Evolutionary conservation across 2,329 filamentous ascomycete species (phyloP).

Genomic region (Geoglossum cookeanum): DNA sequence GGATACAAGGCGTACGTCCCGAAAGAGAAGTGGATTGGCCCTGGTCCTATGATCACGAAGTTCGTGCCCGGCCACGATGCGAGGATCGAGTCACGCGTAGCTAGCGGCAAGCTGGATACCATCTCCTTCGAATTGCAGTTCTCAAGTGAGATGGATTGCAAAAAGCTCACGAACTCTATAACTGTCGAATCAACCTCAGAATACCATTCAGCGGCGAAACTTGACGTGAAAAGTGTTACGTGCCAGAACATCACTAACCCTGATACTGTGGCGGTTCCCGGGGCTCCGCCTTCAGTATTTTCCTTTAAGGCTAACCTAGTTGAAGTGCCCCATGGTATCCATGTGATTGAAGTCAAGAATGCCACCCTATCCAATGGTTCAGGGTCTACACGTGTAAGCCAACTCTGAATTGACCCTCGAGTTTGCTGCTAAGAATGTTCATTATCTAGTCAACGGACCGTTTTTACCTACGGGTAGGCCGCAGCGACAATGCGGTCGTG

Average conservation of each 20-base stretch:
- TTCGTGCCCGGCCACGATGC: slow-evolving; percentile 42
- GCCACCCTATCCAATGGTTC: slow-evolving; percentile 22
- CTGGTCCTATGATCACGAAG: slow-evolving; percentile 38
- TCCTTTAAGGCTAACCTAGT: slow-evolving; percentile 31
- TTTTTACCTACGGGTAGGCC: slow-evolving; percentile 41
- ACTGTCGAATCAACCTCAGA: slow-evolving; percentile 34
- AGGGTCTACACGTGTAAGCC: slow-evolving; percentile 21
- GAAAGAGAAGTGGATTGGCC: slow-evolving; percentile 27
- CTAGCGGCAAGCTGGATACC: slow-evolving; percentile 22
- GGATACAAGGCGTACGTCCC: slow-evolving; percentile 43
- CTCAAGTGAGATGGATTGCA: slow-evolving; percentile 41
- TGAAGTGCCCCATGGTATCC: slow-evolving; percentile 40
- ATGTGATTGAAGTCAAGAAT: slow-evolving; percentile 37
- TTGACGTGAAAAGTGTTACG: slow-evolving; percentile 26
- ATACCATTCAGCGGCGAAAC: slow-evolving; percentile 22
- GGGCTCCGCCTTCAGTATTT: slow-evolving; percentile 35
- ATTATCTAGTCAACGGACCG: slow-evolving; percentile 28
- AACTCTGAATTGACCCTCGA: background rate
- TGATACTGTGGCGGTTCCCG: slow-evolving; percentile 23
- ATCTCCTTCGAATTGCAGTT: slow-evolving; percentile 37
- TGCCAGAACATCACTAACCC: slow-evolving; percentile 25
- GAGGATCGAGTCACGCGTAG: slow-evolving; percentile 30
- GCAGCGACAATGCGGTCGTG: slow-evolving; percentile 37
- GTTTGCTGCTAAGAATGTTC: background rate
- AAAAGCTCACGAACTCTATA: slow-evolving; percentile 30